Base-by-base conservation (phyloP, 768 basidiomycete genomes). In the Auriculariales sp. region DNA sequence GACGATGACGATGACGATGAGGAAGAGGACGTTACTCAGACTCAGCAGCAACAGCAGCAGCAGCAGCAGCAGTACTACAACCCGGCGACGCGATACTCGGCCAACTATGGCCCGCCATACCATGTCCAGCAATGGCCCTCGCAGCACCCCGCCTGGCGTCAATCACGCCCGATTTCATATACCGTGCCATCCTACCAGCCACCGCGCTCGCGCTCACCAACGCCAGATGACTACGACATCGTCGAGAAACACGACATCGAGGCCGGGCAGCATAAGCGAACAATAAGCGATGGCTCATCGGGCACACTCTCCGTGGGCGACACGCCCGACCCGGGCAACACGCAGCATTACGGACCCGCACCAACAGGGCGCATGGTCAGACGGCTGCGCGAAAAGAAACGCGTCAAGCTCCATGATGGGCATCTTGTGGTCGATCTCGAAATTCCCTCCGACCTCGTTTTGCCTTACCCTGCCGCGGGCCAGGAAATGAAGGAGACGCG, bases 291-390 rank as follows among this genome's bases (percentile, higher is more conserved):
- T 11, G 27, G 39, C 39, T 24, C 29, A 5, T 50, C 22, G 24
- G n/a, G 47, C 45, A 30, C 39, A 17, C 19, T 28, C 15, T 35
- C 45, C 49, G 39, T 46, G 5, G 49, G 50, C 11, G 42, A 49
- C 34, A 46, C 42, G 14, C 42, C 49, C 19, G 25, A 27, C 6
- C 15, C 24, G 25, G n/a, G 22, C 14, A 28, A 25, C 27, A 87
- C 83, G 10, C 77, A 75, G 39, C 89, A 93, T 63, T 94, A 89
- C 64, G 91, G 91, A 3, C 88, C 90, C 14, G 85, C 87, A 1
- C 91, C 91, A 5, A 64, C 74, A 25, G 86, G 90, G 32, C 78
- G 88, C n/a, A 70, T 83, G 27, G 65, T 79, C 30, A 74, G 91
- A 47, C 71, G 91, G 51, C 78, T 84, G 47, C 76, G 75, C 65